A percentile compares a stretch with the other conserved stretches of the same genome.
Evolutionary conservation across 2,329 filamentous ascomycete genomes (phyloP).

Genomic region (Cryphonectria japonica): DNA sequence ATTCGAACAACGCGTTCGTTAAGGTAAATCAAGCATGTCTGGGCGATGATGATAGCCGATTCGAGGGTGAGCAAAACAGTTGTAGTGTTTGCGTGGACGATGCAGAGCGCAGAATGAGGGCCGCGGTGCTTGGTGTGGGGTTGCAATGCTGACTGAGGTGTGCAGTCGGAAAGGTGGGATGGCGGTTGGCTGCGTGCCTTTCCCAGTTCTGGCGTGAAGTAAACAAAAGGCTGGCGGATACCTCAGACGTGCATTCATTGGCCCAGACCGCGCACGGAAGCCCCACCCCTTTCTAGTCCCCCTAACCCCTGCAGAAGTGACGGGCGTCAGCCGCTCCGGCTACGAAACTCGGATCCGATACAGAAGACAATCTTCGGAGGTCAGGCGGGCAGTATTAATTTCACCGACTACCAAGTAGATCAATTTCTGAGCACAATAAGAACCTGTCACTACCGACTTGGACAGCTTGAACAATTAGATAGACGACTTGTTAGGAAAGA

Average conservation of each 20-base stretch:
- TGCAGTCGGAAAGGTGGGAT: not conserved
- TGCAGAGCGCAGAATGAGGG: not conserved
- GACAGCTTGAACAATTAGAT: not conserved
- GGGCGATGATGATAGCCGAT: not conserved
- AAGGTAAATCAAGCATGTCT: conserved; percentile 26
- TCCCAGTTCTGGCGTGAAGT: conserved; percentile 16
- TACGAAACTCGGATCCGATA: not conserved
- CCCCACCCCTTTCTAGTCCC: not conserved
- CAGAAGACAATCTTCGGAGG: not conserved
- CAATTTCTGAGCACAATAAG: not conserved
- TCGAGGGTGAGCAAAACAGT: not conserved
- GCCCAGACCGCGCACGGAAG: not conserved
- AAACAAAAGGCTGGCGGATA: conserved; percentile 13
- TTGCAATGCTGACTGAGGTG: conserved; percentile 8
- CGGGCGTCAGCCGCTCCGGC: not conserved
- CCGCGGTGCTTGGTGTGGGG: not conserved
- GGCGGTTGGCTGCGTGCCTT: conserved; percentile 3
- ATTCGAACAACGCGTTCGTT: conserved; percentile 5
- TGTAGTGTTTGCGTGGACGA: conserved; percentile 6
- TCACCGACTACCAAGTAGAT: not conserved
- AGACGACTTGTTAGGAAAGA: no score
- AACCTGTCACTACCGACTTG: not conserved
- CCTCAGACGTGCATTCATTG: conserved; percentile 3
- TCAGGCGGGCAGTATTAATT: not conserved
- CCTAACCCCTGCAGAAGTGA: not conserved